Evolutionary conservation across 2,329 filamentous ascomycete species (phyloP).

Genomic region (Thelonectria olida): DNA sequence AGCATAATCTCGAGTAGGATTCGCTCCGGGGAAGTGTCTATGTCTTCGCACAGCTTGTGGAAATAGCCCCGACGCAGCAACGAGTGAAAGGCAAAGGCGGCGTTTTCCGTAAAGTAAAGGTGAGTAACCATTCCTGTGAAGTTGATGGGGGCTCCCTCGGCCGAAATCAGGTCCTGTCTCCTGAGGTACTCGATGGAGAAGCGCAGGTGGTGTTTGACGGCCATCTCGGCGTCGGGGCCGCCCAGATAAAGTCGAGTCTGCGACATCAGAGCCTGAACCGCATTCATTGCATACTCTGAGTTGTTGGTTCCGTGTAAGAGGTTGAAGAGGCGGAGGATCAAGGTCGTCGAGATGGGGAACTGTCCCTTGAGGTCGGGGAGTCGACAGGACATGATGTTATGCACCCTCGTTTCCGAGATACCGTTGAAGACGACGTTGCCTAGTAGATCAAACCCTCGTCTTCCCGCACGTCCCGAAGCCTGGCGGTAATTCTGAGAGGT

Average conservation of each 20-base stretch:
- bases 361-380: constrained; percentile 80
- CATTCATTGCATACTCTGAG: constrained; percentile 67
- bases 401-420: constrained; percentile 67
- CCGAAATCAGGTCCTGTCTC: constrained; percentile 71
- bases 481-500: constrained; percentile 82
- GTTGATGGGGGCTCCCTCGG: constrained; percentile 71
- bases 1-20: constrained; percentile 71
- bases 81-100: constrained; percentile 80
- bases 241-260: constrained; percentile 77
- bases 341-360: constrained; percentile 78
- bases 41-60: constrained; percentile 64
- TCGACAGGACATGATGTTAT: constrained; percentile 76
- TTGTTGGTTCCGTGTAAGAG: constrained; percentile 73
- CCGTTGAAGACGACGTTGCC: constrained; percentile 84
- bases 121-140: constrained; percentile 77
- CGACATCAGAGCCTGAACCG: constrained; percentile 73
- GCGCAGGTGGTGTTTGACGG: constrained; percentile 78
- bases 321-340: constrained; percentile 75
- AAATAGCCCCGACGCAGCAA: constrained; percentile 78
- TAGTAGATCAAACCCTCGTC: constrained; percentile 81
- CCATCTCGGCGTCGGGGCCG: constrained; percentile 71
- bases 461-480: constrained; percentile 79
- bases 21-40: constrained; percentile 58
- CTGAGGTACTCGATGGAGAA: constrained; percentile 85
- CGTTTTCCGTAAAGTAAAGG: constrained; percentile 80